Conservation (phyloP, 352 stramenopile species). For the Vaucheria bursata region DNA sequence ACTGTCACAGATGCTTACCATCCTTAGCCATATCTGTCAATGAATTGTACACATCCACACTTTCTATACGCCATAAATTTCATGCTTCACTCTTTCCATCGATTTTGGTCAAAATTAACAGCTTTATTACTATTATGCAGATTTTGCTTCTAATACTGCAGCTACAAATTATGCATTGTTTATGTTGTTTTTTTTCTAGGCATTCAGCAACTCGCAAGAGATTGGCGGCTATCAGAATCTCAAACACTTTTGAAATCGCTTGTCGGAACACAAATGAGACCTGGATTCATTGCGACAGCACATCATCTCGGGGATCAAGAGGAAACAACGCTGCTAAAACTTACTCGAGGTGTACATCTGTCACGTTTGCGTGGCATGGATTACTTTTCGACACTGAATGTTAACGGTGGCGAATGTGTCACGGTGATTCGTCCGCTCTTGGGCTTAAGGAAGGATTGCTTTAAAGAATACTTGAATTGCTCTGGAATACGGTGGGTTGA, state of each 20-base stretch:
- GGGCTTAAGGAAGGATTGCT: slow-evolving; percentile 55
- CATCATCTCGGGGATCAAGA: slow-evolving; percentile 68
- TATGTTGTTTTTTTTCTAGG: slow-evolving; percentile 3
- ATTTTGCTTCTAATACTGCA: no score
- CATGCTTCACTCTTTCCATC: no score
- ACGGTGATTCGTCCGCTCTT: slow-evolving; percentile 57
- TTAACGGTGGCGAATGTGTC: slow-evolving; percentile 15
- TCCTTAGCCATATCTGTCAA: no score
- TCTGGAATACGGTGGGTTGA: slow-evolving; percentile 59
- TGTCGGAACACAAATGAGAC: slow-evolving; percentile 3
- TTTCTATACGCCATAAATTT: no score
- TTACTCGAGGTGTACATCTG: slow-evolving; percentile 63
- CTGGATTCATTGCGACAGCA: slow-evolving; percentile 57
- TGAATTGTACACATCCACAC: no score
- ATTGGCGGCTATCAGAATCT: slow-evolving; percentile 37
- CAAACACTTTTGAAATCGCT: slow-evolving; percentile 16
- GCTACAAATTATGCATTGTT: no score
- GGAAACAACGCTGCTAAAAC: slow-evolving; percentile 68
- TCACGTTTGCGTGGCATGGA: slow-evolving; percentile 34
- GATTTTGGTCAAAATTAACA: no score
- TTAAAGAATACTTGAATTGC: slow-evolving; percentile 55
- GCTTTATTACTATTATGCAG: no score
- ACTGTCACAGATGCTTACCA: no score
- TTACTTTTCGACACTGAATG: neutral
- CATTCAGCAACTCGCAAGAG: slow-evolving; percentile 38